These are phyloP conservation scores for Pythium aristosporum DNA, from an alignment of 352 stramenopile species.

Conservation along the genomic window DNA sequence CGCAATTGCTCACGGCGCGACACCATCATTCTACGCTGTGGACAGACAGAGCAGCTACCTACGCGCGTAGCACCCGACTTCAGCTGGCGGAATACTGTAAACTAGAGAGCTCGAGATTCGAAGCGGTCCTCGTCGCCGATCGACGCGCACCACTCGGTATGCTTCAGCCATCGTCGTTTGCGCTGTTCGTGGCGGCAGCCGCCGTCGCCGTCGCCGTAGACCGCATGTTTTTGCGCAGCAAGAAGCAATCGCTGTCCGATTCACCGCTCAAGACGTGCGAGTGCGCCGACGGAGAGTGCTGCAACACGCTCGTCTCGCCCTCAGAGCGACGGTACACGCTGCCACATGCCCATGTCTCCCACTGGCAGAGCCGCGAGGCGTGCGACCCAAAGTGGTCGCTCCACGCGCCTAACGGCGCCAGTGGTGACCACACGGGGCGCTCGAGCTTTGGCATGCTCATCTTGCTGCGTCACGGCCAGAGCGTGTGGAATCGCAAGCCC, in stretches of 20 bases:
- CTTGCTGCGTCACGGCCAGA: slow-evolving; percentile 80
- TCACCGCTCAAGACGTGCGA: slow-evolving; percentile 36
- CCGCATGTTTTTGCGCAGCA: slow-evolving; percentile 20
- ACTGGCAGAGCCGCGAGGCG: slow-evolving; percentile 61
- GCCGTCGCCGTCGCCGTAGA: slow-evolving; percentile 33
- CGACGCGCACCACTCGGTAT: not conserved
- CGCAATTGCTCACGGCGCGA: not conserved
- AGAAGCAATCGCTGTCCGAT: not conserved
- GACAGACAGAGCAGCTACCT: not conserved
- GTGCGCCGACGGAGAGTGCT: slow-evolving; percentile 73
- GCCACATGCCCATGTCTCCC: slow-evolving; percentile 65
- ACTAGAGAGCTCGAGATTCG: not conserved
- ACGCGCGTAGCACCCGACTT: too few species aligned
- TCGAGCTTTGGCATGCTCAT: slow-evolving; percentile 78
- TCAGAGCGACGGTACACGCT: slow-evolving; percentile 69
- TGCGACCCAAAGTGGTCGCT: slow-evolving; percentile 63
- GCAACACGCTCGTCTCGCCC: slow-evolving; percentile 52
- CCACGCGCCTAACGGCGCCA: slow-evolving; percentile 36
- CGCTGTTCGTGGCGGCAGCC: slow-evolving; percentile 18
- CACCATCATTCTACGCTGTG: not conserved
- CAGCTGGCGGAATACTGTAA: too few species aligned
- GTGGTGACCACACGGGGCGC: slow-evolving; percentile 23
- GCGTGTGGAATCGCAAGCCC: slow-evolving; percentile 85
- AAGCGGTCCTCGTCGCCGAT: not conserved
- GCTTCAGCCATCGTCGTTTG: slow-evolving; percentile 14